Conservation (phyloP, 2,329 filamentous ascomycete species). For the Fusarium nodosum region DNA sequence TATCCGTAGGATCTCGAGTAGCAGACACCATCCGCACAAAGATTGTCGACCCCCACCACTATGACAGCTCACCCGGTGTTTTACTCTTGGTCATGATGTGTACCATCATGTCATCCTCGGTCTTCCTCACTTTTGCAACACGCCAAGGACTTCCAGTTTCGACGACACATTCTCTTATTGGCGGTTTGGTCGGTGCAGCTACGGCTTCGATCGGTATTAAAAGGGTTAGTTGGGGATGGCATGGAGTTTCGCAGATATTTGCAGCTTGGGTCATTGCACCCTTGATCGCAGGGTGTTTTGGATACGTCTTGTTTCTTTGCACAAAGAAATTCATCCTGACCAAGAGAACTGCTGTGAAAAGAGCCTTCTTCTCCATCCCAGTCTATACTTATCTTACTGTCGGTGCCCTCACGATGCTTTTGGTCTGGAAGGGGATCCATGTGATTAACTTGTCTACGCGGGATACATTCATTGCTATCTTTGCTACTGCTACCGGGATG, state of each 20-base stretch:
- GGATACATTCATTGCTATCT: conserved; percentile 55
- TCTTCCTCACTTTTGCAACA: conserved; percentile 67
- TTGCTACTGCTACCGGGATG: conserved; percentile 60
- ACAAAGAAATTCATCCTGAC: conserved; percentile 54
- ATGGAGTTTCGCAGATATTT: conserved; percentile 57
- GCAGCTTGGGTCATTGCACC: conserved; percentile 57
- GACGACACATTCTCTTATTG: conserved; percentile 67
- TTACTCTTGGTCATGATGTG: conserved; percentile 68
- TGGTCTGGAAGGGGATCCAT: conserved; percentile 61
- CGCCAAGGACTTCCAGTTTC: conserved; percentile 66
- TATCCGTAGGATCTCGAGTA: conserved; percentile 71
- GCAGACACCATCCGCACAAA: conserved; percentile 72
- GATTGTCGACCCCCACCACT: conserved; percentile 61
- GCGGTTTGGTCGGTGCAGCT: conserved; percentile 56
- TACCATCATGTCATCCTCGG: conserved; percentile 63
- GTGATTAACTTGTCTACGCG: conserved; percentile 40
- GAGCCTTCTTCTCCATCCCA: conserved; percentile 55
- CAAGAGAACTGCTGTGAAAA: conserved; percentile 50
- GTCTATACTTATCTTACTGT: conserved; percentile 57
- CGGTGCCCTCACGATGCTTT: conserved; percentile 61
- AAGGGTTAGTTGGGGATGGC: conserved; percentile 56
- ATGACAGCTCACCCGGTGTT: conserved; percentile 68
- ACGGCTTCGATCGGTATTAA: conserved; percentile 55
- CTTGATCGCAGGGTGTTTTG: conserved; percentile 52
- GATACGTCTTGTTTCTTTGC: conserved; percentile 52